Evolutionary conservation across 495 filamentous ascomycete genomes (phyloP).

Genomic region (Symbiotaphrina buchneri): DNA sequence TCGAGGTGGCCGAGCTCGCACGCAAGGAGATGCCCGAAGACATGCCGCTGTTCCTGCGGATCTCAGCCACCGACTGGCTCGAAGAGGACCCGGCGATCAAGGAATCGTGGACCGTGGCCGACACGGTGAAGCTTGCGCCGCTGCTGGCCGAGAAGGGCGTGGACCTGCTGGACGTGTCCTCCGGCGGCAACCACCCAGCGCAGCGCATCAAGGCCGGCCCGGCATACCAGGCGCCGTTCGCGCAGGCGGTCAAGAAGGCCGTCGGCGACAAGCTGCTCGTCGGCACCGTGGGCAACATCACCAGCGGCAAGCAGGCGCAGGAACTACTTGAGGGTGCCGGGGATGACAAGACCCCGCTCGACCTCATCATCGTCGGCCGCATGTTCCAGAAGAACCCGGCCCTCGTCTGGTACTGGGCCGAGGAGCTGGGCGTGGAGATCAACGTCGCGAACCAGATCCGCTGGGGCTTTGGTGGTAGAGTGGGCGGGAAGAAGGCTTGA

Average conservation of each 20-base stretch:
- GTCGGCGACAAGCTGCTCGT: constrained; percentile 35
- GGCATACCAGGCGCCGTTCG: constrained; percentile 45
- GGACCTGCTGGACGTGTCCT: constrained; percentile 41
- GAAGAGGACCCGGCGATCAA: constrained; percentile 17
- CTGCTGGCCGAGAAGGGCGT: constrained; percentile 29
- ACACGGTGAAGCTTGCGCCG: constrained; percentile 28
- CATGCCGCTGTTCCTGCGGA: constrained; percentile 15
- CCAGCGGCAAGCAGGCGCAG: constrained; percentile 30
- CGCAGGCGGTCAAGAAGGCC: constrained; percentile 36
- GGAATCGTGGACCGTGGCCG: constrained; percentile 32
- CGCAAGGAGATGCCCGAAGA: constrained; percentile 7
- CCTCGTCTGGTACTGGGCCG: constrained; percentile 43
- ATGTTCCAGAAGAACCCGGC: constrained; percentile 49
- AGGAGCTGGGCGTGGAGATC: constrained; percentile 39
- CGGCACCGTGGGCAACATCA: constrained; percentile 43
- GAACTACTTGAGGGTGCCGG: constrained; percentile 22
- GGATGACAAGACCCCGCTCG: too few relatives aligned
- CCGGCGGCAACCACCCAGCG: constrained; percentile 30
- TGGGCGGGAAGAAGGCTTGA: too few relatives aligned
- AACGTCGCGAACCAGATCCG: constrained; percentile 43
- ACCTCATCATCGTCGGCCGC: constrained; percentile 36
- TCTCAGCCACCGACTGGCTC: constrained; percentile 18
- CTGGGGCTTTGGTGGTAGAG: constrained; percentile 22
- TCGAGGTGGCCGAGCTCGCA: constrained; percentile 17
- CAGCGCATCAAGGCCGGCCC: constrained; percentile 29